Conservation (phyloP, 163 green algal species). For the Scenedesmus sp. region DNA sequence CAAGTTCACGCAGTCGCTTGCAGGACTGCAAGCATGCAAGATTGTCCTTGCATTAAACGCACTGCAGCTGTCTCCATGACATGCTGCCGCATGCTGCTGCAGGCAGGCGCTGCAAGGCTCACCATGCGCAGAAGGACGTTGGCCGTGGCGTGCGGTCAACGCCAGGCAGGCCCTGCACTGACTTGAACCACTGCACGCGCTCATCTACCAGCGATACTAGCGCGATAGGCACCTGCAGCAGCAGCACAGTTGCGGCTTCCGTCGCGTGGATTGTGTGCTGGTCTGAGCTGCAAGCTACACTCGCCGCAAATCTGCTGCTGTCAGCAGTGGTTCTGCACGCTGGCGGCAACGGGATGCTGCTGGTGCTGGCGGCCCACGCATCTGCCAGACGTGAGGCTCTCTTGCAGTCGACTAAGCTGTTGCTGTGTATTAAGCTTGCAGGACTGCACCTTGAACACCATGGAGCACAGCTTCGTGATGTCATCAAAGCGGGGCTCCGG, state of each 20-base stretch:
- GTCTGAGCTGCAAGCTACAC: neutral
- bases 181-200: slow-evolving; percentile 91
- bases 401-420: neutral
- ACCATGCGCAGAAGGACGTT: slow-evolving; percentile 86
- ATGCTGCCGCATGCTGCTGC: neutral
- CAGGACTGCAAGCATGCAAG: neutral
- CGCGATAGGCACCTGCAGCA: slow-evolving; percentile 78
- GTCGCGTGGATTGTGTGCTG: neutral
- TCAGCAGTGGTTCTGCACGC: neutral
- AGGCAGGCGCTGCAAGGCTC: neutral
- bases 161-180: slow-evolving; percentile 60
- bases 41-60: neutral
- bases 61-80: neutral
- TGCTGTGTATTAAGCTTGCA: neutral
- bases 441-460: slow-evolving; percentile 61
- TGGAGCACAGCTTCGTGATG: slow-evolving; percentile 79
- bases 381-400: neutral
- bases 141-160: slow-evolving; percentile 67
- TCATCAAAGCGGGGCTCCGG: slow-evolving; percentile 79
- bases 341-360: neutral
- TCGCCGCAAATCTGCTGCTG: neutral
- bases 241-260: neutral
- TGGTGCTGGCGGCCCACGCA: neutral
- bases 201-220: slow-evolving; percentile 86
- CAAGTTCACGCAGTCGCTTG: neutral